Conservation (phyloP, 176 grass and related monocot species). For the Carex cristatella region DNA sequence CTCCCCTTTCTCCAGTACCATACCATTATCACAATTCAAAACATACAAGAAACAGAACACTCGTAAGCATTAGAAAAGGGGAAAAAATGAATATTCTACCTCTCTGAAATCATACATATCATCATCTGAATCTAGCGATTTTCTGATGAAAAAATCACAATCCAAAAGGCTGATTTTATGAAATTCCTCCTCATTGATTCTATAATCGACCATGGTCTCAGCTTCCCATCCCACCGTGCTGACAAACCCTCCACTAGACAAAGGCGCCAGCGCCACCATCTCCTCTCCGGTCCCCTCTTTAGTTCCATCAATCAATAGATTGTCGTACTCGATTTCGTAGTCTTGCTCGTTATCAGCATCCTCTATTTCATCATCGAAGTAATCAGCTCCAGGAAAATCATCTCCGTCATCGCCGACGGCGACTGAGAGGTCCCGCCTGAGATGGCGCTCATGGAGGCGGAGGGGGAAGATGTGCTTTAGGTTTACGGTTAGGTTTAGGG, state of each 20-base stretch:
- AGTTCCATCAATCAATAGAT: neutral
- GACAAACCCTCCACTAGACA: slow-evolving; percentile 61
- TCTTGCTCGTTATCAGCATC: slow-evolving; percentile 89
- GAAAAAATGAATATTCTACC: slow-evolving; percentile 21
- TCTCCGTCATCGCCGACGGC: slow-evolving; percentile 40
- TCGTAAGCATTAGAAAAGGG: neutral
- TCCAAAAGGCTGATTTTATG: slow-evolving; percentile 76
- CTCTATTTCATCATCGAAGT: slow-evolving; percentile 56
- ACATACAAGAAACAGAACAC: neutral
- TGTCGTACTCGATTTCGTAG: slow-evolving; percentile 97
- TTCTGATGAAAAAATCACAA: slow-evolving; percentile 86
- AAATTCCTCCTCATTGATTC: slow-evolving; percentile 85
- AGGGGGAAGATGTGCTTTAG: neutral
- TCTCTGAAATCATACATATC: slow-evolving; percentile 92
- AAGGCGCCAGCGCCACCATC: slow-evolving; percentile 49
- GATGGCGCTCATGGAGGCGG: neutral
- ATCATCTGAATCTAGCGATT: slow-evolving; percentile 59
- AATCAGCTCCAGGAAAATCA: slow-evolving; percentile 52
- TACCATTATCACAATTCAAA: too few species aligned
- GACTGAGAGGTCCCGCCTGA: slow-evolving; percentile 30
- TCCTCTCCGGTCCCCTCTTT: slow-evolving; percentile 17
- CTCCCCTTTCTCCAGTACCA: too few species aligned
- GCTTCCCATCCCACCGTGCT: slow-evolving; percentile 63
- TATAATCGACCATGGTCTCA: slow-evolving; percentile 72
- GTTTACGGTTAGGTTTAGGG: neutral